Base-by-base conservation (phyloP, 2,329 filamentous ascomycete species). In the Aquanectria penicillioides region DNA sequence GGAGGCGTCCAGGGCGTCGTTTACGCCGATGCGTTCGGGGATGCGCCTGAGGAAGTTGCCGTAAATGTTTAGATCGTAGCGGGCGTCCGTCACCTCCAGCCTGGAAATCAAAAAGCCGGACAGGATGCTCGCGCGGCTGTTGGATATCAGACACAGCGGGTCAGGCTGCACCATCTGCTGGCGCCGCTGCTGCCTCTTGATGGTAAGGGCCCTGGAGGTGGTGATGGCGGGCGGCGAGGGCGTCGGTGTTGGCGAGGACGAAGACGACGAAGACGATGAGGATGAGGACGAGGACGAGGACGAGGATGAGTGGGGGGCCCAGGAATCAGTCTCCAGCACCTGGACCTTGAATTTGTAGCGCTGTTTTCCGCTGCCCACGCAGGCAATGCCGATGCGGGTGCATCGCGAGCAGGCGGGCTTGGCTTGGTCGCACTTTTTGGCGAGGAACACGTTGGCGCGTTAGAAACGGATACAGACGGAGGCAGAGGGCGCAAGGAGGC, bases 311-410 rank as follows among this genome's bases (percentile, higher is more conserved):
- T n/a, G n/a, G n/a, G n/a, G n/a, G n/a, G n/a, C n/a, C n/a, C n/a
- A n/a, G n/a, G n/a, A n/a, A n/a, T 20, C 37, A 46, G 2, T 23
- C 2, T 65, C 60, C 1, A 71, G 40, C 1, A 46, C 66, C 41
- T 73, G 67, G 22, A 81, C 72, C 59, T 81, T 78, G 69, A 84
- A 84, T 69, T 81, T 83, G 72, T 74, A 84, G 40, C 82, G 74
- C 52, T 77, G 74, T 65, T 80, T 72, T 3, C 82, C 82, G 3
- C 75, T 75, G 9, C 81, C 82, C 22, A 80, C 60, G 53, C 82
- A 84, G 2, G 68, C 63, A 3, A 83, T 77, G 6, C 73, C 68
- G 5, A 82, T 69, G 25, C 81, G 79, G 13, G 73, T 62, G 55
- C 82, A 84, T 72, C 81, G 73, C 2, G 78, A 73, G 49, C 81